phyloP scores from a whole-genome alignment of 2,329 filamentous ascomycete genomes.

The Acephala macrosclerotiorum region DNA sequence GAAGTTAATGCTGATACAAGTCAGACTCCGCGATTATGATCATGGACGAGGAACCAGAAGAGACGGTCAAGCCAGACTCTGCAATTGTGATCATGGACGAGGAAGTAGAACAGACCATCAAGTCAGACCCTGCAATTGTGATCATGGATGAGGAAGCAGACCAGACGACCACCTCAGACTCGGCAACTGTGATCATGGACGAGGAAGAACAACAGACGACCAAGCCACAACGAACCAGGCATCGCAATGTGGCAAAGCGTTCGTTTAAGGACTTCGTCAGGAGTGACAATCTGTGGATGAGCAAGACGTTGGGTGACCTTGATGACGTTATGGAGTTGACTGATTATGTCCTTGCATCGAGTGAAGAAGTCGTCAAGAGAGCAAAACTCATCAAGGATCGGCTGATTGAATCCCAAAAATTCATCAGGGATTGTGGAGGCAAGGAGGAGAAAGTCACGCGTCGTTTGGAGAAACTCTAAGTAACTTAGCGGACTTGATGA shows the following conservation, averaged over 20 bases:
- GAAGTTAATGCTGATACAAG: background rate
- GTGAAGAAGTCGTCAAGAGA: background rate
- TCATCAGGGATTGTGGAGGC: background rate
- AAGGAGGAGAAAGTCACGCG: background rate
- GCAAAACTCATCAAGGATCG: slow-evolving; percentile 1
- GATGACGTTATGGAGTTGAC: slow-evolving; percentile 1
- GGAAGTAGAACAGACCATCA: no score
- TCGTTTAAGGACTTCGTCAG: slow-evolving; percentile 5
- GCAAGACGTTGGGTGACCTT: background rate
- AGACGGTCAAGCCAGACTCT: no score
- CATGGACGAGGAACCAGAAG: no score
- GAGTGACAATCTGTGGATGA: slow-evolving; percentile 1
- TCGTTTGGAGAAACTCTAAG: background rate
- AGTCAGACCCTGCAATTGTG: background rate
- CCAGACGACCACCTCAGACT: background rate
- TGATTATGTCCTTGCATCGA: slow-evolving; percentile 4
- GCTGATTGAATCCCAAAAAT: slow-evolving; percentile 3
- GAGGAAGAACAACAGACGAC: background rate
- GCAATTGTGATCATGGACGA: no score
- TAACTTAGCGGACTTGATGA: no score
- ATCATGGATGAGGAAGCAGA: slow-evolving; percentile 1
- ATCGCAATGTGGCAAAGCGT: background rate
- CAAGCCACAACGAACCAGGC: background rate
- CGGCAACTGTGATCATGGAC: slow-evolving; percentile 1
- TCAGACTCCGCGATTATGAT: no score